Evolutionary conservation across 1,284 basidiomycete species (phyloP).

Genomic region (Melanopsichium pennsylvanicum): DNA sequence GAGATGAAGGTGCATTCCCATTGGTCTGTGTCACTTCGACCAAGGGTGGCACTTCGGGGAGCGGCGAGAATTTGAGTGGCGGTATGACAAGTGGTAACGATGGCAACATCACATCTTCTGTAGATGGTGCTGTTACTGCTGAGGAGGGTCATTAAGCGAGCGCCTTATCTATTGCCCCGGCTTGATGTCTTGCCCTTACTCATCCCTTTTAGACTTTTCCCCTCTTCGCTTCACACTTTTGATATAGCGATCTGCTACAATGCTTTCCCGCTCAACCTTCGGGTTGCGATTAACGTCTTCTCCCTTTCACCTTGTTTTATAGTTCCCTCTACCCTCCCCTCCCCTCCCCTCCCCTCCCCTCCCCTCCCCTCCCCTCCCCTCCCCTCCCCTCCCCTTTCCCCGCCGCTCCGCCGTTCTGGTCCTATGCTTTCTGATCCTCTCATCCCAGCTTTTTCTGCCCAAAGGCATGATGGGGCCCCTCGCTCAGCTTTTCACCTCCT

Average conservation of each 20-base stretch:
- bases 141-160: conserved; percentile 35
- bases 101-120: conserved; percentile 44
- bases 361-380: too few relatives aligned
- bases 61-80: conserved; percentile 43
- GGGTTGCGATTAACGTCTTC: too few relatives aligned
- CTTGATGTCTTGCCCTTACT: too few relatives aligned
- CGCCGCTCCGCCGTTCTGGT: too few relatives aligned
- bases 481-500: too few relatives aligned
- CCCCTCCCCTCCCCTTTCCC: too few relatives aligned
- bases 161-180: too few relatives aligned
- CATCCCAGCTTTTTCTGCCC: conserved; percentile 44
- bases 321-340: too few relatives aligned
- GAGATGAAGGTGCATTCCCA: conserved; percentile 56
- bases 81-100: conserved; percentile 52
- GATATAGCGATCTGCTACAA: too few relatives aligned
- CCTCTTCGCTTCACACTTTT: not conserved
- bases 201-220: not conserved
- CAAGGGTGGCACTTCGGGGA: conserved; percentile 49
- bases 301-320: too few relatives aligned
- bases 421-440: not conserved
- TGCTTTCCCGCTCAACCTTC: too few relatives aligned
- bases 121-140: conserved; percentile 52
- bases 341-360: too few relatives aligned
- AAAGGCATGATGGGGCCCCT: conserved; percentile 27
- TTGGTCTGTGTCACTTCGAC: conserved; percentile 57